Percentiles rank a stretch among this genome's conserved stretches.
Conservation (phyloP, 768 basidiomycete genomes). For the Boletus rex-veris region DNA sequence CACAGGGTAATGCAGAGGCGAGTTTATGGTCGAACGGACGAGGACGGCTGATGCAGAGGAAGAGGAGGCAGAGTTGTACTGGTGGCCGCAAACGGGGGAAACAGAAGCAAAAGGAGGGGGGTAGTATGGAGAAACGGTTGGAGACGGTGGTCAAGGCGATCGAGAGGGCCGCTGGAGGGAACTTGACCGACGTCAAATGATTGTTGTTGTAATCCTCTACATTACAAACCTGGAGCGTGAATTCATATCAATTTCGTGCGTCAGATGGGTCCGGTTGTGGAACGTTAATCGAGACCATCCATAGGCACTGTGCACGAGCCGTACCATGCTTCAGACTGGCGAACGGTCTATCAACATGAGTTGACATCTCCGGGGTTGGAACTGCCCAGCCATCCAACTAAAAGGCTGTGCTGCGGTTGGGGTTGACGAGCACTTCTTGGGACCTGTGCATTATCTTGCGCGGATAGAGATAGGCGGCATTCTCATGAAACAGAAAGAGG, state of each 20-base stretch:
- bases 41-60: conserved; percentile 15
- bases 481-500: conserved; percentile 49
- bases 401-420: too few species aligned
- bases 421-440: conserved; percentile 33
- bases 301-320: too few species aligned
- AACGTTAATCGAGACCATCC: too few species aligned
- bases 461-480: conserved; percentile 51
- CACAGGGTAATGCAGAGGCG: conserved; percentile 37
- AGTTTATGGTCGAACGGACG: conserved; percentile 57
- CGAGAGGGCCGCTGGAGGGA: conserved; percentile 47
- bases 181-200: conserved; percentile 39
- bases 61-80: conserved; percentile 11
- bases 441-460: conserved; percentile 39
- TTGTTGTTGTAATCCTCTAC: background rate
- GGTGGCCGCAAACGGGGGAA: conserved; percentile 12
- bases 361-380: too few species aligned
- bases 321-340: too few species aligned
- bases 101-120: conserved; percentile 12
- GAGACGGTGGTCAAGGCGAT: conserved; percentile 33
- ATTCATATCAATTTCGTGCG: too few species aligned
- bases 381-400: too few species aligned
- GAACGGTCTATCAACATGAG: too few species aligned
- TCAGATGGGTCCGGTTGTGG: too few species aligned
- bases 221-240: too few species aligned
- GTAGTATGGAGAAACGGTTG: conserved; percentile 19